These are phyloP conservation scores for Crithidia expoeki DNA, from an alignment of 208 protist species.

Conservation along the genomic window DNA sequence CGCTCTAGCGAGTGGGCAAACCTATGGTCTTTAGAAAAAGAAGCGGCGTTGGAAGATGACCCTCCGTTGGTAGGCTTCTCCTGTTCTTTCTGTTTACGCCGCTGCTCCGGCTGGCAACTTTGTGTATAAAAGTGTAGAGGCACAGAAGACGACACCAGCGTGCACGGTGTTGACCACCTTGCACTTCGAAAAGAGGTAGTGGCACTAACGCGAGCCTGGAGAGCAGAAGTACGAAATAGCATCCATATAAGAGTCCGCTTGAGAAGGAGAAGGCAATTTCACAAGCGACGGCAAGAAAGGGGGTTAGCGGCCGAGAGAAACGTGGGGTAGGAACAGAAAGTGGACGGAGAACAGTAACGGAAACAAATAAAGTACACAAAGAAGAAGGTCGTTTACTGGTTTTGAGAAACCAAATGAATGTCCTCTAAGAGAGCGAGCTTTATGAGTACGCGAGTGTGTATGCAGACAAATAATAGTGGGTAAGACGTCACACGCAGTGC, in stretches of 20 bases:
- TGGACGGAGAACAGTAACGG: no score
- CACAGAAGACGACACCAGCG: not conserved
- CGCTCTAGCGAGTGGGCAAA: not conserved
- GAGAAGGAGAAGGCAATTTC: not conserved
- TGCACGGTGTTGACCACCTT: not conserved
- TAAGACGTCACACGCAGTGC: no score
- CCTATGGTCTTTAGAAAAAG: slow-evolving; percentile 1
- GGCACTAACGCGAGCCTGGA: not conserved
- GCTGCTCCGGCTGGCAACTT: not conserved
- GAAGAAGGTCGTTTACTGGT: no score
- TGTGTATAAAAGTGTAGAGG: not conserved
- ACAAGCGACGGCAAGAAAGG: no score
- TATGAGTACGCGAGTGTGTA: no score
- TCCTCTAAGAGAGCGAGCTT: no score
- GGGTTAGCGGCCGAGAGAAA: no score
- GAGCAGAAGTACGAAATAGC: not conserved
- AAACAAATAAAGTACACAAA: no score
- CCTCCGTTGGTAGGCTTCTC: not conserved
- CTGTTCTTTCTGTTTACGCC: not conserved
- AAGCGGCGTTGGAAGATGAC: not conserved
- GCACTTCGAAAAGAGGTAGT: not conserved
- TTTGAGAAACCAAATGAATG: no score
- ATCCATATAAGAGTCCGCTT: not conserved
- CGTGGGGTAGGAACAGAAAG: no score
- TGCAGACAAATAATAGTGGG: no score